Evolutionary conservation across 805 yeast species (phyloP).

Genomic region (Novakomyces olei): DNA sequence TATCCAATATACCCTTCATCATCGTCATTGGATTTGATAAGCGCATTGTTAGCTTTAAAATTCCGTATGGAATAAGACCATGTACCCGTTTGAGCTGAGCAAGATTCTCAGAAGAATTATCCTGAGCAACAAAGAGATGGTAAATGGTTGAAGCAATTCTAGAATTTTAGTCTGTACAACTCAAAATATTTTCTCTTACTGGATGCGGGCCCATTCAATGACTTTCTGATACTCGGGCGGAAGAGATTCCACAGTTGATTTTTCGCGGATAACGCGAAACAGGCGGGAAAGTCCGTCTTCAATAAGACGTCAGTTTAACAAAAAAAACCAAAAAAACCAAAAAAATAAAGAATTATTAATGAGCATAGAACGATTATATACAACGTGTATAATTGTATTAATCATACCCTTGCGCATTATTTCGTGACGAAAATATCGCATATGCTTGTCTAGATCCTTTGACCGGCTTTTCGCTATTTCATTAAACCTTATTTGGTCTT

Average conservation of each 20-base stretch:
- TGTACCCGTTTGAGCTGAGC: conserved; percentile 52
- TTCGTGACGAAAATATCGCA: conserved; percentile 36
- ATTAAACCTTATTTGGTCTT: conserved; percentile 52
- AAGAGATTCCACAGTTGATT: conserved; percentile 30
- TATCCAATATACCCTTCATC: conserved; percentile 54
- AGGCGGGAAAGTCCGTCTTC: conserved; percentile 36
- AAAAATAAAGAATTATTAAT: background rate
- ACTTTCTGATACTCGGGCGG: conserved; percentile 48
- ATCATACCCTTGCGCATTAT: conserved; percentile 21
- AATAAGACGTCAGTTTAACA: too few relatives aligned
- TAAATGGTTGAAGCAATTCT: conserved; percentile 70
- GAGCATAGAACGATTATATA: background rate
- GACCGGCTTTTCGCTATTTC: conserved; percentile 41
- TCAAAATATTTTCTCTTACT: too few relatives aligned
- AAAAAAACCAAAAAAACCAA: background rate
- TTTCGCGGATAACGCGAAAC: conserved; percentile 42
- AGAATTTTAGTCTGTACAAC: too few relatives aligned
- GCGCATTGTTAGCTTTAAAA: conserved; percentile 54
- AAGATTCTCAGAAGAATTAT: conserved; percentile 55
- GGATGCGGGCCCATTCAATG: conserved; percentile 59
- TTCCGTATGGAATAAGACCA: conserved; percentile 51
- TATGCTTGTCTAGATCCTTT: conserved; percentile 28
- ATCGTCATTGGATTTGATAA: conserved; percentile 76
- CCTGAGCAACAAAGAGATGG: conserved; percentile 59
- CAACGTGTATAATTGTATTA: background rate